Conservation (phyloP, 2,329 filamentous ascomycete genomes). For the Hymenoscyphus fraxineus region DNA sequence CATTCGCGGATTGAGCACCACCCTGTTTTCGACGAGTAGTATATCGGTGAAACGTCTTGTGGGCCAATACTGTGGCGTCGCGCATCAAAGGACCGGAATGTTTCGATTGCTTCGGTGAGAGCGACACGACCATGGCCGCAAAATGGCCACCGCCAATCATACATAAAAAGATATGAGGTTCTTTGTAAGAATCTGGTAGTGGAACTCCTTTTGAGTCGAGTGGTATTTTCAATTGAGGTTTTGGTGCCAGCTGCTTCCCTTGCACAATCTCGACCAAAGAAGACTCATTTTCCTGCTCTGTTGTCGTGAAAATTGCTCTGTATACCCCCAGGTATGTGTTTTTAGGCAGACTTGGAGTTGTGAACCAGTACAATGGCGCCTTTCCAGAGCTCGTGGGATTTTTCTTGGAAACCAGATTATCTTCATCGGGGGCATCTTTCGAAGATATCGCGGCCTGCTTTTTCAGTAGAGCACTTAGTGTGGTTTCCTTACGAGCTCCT, state of each 20-base stretch:
- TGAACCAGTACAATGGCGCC: slow-evolving; percentile 81
- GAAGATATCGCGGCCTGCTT: slow-evolving; percentile 71
- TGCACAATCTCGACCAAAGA: slow-evolving; percentile 65
- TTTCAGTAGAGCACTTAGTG: slow-evolving; percentile 72
- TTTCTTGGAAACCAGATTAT: slow-evolving; percentile 44
- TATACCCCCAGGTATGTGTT: slow-evolving; percentile 86
- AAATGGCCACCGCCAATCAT: slow-evolving; percentile 99
- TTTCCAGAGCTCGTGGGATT: slow-evolving; percentile 57
- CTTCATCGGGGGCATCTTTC: slow-evolving; percentile 43
- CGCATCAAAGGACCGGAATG: slow-evolving; percentile 71
- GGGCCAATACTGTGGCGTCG: slow-evolving; percentile 82
- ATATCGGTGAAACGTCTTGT: slow-evolving; percentile 97
- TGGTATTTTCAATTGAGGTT: slow-evolving; percentile 44
- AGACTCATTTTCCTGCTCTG: slow-evolving; percentile 62
- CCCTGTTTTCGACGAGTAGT: slow-evolving; percentile 95
- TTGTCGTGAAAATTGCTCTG: slow-evolving; percentile 69
- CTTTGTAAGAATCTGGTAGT: slow-evolving; percentile 55
- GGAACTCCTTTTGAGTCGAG: slow-evolving; percentile 53
- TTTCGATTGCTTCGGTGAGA: slow-evolving; percentile 75
- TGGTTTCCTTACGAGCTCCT: slow-evolving; percentile 59
- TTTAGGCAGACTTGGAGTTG: slow-evolving; percentile 67
- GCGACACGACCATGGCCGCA: slow-evolving; percentile 89
- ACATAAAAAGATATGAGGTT: slow-evolving; percentile 89
- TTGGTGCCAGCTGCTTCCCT: slow-evolving; percentile 72
- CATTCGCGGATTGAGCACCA: slow-evolving; percentile 89